phyloP scores from a whole-genome alignment of 805 yeast species.

The Kluyveromyces aestuarii region DNA sequence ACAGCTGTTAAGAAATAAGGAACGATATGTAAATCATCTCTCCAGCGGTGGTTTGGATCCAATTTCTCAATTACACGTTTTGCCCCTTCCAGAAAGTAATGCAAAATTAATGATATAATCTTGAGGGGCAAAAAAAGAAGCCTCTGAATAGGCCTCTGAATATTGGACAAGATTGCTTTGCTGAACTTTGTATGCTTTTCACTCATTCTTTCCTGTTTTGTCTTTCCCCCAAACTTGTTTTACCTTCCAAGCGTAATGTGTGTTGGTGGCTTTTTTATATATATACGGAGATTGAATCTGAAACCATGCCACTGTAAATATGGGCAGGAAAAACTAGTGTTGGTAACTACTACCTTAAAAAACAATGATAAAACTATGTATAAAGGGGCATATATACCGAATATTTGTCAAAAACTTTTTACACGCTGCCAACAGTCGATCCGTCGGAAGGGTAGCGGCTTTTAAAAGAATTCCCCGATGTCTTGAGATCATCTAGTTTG shows the following conservation, averaged over 20 bases:
- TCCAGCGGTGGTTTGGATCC: constrained; percentile 27
- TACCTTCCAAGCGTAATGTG: not conserved
- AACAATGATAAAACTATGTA: too few species aligned
- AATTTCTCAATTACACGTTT: constrained; percentile 11
- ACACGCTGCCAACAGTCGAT: constrained; percentile 3
- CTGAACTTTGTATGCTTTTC: not conserved
- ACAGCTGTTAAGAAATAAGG: constrained; percentile 36
- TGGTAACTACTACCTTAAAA: too few species aligned
- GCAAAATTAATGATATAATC: constrained; percentile 10
- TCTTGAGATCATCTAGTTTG: constrained; percentile 11
- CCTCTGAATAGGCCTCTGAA: constrained; percentile 5
- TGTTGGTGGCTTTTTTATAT: too few species aligned
- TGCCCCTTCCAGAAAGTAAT: constrained; percentile 5
- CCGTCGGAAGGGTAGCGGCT: constrained; percentile 5
- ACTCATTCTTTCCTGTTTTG: not conserved
- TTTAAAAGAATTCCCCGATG: not conserved
- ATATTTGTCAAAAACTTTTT: too few species aligned
- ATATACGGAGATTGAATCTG: too few species aligned
- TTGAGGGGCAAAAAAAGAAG: constrained; percentile 11
- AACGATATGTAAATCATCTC: constrained; percentile 46
- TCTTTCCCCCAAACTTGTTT: not conserved
- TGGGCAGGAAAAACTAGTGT: too few species aligned
- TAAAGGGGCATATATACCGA: too few species aligned
- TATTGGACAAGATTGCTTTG: not conserved
- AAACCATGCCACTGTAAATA: too few species aligned